Evolutionary conservation across 2,329 filamentous ascomycete genomes (phyloP).

Genomic region (Malbranchea zuffiana): DNA sequence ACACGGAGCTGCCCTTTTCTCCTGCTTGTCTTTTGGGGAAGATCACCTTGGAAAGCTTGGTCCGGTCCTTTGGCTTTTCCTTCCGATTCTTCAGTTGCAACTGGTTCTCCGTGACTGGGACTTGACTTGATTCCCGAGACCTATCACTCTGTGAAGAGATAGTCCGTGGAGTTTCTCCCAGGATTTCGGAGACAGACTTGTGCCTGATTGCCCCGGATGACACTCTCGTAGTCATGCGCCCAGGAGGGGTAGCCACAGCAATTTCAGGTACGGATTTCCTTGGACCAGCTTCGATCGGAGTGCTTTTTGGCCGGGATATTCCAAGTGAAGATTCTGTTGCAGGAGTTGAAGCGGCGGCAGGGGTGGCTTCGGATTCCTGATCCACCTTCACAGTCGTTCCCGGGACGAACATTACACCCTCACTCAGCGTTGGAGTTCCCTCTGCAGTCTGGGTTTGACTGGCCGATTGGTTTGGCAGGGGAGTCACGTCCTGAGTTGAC

Average conservation of each 20-base stretch:
- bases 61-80: slow-evolving; percentile 47
- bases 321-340: too few relatives aligned
- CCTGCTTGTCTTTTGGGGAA: slow-evolving; percentile 57
- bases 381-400: too few relatives aligned
- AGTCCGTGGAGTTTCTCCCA: slow-evolving; percentile 45
- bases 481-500: slow-evolving; percentile 23
- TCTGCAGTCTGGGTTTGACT: too few relatives aligned
- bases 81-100: slow-evolving; percentile 37
- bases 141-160: slow-evolving; percentile 7
- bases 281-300: too few relatives aligned
- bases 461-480: too few relatives aligned
- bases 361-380: too few relatives aligned
- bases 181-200: slow-evolving; percentile 62
- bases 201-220: slow-evolving; percentile 59
- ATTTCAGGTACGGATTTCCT: too few relatives aligned
- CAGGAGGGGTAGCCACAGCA: slow-evolving; percentile 30
- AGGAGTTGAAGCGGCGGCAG: too few relatives aligned
- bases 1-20: slow-evolving; percentile 36
- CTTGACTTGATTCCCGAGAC: slow-evolving; percentile 22
- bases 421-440: too few relatives aligned
- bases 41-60: slow-evolving; percentile 61
- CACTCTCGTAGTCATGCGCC: slow-evolving; percentile 57
- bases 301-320: too few relatives aligned
- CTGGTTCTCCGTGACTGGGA: slow-evolving; percentile 1
- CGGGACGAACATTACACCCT: too few relatives aligned